Conservation (phyloP, 192 early-diverging fungal species). For the Kickxella alabastrina region DNA sequence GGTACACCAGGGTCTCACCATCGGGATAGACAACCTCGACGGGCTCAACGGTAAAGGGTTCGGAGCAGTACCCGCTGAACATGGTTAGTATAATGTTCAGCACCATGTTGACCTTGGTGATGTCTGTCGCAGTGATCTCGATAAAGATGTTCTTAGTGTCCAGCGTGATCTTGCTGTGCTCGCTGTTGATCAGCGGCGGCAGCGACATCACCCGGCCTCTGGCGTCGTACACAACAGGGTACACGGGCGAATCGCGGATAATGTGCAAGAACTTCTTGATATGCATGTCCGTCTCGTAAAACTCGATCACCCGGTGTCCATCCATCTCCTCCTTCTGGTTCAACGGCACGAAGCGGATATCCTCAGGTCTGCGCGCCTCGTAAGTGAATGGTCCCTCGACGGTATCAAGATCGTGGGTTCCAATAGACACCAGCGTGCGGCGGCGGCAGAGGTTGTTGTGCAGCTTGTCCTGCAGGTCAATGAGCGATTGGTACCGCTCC, state of each 20-base stretch:
- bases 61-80: slow-evolving; percentile 90
- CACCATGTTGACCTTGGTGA: slow-evolving; percentile 90
- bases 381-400: slow-evolving; percentile 93
- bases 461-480: slow-evolving; percentile 98
- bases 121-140: slow-evolving; percentile 95
- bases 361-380: slow-evolving; percentile 82
- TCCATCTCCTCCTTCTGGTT: slow-evolving; percentile 87
- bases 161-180: slow-evolving; percentile 95
- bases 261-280: slow-evolving; percentile 89
- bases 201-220: slow-evolving; percentile 83
- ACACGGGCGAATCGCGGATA: slow-evolving; percentile 85
- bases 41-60: slow-evolving; percentile 92
- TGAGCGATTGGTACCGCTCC: slow-evolving; percentile 89
- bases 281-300: slow-evolving; percentile 83
- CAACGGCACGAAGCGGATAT: slow-evolving; percentile 91
- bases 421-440: slow-evolving; percentile 92
- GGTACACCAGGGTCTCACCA: slow-evolving; percentile 63
- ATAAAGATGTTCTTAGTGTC: slow-evolving; percentile 96
- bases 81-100: slow-evolving; percentile 93
- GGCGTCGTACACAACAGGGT: slow-evolving; percentile 87
- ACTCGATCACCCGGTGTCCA: slow-evolving; percentile 82
- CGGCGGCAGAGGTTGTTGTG: slow-evolving; percentile 96
- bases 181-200: slow-evolving; percentile 98
- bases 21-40: slow-evolving; percentile 88
- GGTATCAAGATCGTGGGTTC: slow-evolving; percentile 97